Evolutionary conservation across 805 yeast species (phyloP).

Genomic region (Sungouiella blattae): DNA sequence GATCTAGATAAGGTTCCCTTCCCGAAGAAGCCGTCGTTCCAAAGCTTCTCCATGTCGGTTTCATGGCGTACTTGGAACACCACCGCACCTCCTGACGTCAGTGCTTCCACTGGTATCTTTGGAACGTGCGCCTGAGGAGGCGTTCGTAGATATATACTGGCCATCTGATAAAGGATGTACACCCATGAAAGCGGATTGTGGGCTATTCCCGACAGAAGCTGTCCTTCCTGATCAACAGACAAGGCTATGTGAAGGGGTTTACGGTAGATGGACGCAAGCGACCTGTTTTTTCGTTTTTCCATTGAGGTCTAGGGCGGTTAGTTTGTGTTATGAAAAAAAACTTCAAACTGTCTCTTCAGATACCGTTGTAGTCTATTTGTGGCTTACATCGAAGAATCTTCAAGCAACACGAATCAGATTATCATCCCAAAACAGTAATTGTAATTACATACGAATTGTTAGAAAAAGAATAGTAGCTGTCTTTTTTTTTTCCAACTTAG

Average conservation of each 20-base stretch:
- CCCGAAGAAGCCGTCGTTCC: constrained; percentile 91
- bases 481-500: too few species aligned
- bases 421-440: constrained; percentile 17
- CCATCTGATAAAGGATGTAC: constrained; percentile 38
- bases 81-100: constrained; percentile 12
- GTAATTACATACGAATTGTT: constrained; percentile 12
- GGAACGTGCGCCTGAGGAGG: constrained; percentile 24
- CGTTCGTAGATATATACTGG: constrained; percentile 12
- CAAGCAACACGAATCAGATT: constrained; percentile 23
- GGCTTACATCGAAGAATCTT: constrained; percentile 52
- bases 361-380: constrained; percentile 96
- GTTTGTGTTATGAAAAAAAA: constrained; percentile 6
- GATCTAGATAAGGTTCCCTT: constrained; percentile 86
- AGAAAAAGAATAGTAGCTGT: constrained; percentile 1
- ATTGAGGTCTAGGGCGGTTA: constrained; percentile 14
- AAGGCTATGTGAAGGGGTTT: constrained; percentile 58
- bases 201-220: constrained; percentile 51
- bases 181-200: constrained; percentile 71
- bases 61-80: constrained; percentile 41
- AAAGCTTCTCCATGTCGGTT: constrained; percentile 52
- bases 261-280: constrained; percentile 29
- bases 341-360: constrained; percentile 49
- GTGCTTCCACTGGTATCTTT: constrained; percentile 20
- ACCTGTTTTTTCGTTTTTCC: constrained; percentile 31
- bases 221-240: constrained; percentile 32